phyloP scores from a whole-genome alignment of 2,329 filamentous ascomycete species.

The Albifimbria verrucaria region DNA sequence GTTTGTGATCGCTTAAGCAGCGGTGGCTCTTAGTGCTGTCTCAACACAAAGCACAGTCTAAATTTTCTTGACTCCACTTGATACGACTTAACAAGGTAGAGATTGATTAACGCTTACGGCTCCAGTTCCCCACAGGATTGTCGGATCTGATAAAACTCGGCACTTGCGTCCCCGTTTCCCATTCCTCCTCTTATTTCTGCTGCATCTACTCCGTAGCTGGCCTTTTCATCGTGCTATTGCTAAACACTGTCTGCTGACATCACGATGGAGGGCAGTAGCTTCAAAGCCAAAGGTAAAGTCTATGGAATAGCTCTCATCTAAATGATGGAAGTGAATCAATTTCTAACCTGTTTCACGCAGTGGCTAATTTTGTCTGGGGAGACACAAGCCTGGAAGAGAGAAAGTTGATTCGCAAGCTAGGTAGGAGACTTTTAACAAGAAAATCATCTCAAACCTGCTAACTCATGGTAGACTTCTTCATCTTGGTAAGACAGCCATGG shows the following conservation, averaged over 20 bases:
- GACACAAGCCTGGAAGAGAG: slow-evolving; percentile 19
- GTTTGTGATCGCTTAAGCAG: too few species aligned
- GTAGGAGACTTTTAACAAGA: slow-evolving; percentile 7
- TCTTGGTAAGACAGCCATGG: slow-evolving; percentile 15
- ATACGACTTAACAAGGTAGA: not conserved
- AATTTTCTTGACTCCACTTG: not conserved
- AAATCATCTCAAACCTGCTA: not conserved
- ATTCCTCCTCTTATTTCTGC: not conserved
- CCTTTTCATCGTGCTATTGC: too few species aligned
- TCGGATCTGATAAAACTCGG: not conserved
- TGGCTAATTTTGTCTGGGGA: slow-evolving; percentile 1
- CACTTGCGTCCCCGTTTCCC: not conserved
- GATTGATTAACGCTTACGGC: not conserved
- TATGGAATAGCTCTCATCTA: not conserved
- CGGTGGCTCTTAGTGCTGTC: too few species aligned
- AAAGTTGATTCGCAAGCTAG: slow-evolving; percentile 24
- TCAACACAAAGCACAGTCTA: too few species aligned
- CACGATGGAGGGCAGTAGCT: not conserved
- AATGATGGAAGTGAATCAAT: too few species aligned
- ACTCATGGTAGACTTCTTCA: slow-evolving; percentile 31
- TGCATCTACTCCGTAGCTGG: not conserved
- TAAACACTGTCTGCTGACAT: not conserved
- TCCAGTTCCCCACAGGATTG: not conserved
- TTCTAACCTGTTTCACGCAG: not conserved
- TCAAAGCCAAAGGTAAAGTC: not conserved